These are phyloP conservation scores for Glebionis coronaria DNA, from an alignment of 129 eudicot genomes.

Conservation along the genomic window DNA sequence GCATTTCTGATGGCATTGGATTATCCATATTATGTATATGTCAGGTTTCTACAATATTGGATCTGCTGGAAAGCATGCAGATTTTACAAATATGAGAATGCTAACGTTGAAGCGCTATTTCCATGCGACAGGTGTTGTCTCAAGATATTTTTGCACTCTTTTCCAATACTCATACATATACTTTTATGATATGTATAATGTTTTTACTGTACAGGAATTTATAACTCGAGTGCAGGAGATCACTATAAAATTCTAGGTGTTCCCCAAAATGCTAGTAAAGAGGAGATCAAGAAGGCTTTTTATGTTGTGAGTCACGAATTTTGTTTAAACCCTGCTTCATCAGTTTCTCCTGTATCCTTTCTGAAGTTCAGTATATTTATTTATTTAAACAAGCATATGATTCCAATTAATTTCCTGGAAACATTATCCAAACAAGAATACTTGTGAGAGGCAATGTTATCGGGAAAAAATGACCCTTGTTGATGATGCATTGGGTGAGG, in stretches of 20 bases:
- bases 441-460: too few species aligned
- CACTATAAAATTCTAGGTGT: conserved; percentile 76
- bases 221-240: conserved; percentile 42
- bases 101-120: conserved; percentile 43
- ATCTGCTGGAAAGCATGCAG: conserved; percentile 28
- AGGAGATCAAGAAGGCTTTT: conserved; percentile 88
- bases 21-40: conserved; percentile 19
- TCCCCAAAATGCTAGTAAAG: conserved; percentile 62
- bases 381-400: neutral
- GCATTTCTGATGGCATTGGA: neutral
- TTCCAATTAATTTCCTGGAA: conserved; percentile 1
- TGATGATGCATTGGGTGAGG: neutral
- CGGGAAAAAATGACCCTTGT: neutral
- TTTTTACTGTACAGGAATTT: conserved; percentile 37
- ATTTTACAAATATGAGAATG: conserved; percentile 32
- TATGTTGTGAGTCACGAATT: conserved; percentile 54
- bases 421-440: neutral
- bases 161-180: neutral
- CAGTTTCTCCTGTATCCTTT: neutral
- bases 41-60: conserved; percentile 40
- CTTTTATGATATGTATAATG: neutral
- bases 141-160: conserved; percentile 1
- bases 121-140: conserved; percentile 83
- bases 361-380: neutral
- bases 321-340: neutral